Evolutionary conservation across 495 filamentous ascomycete genomes (phyloP).

Genomic region (Apiosordaria backusii): DNA sequence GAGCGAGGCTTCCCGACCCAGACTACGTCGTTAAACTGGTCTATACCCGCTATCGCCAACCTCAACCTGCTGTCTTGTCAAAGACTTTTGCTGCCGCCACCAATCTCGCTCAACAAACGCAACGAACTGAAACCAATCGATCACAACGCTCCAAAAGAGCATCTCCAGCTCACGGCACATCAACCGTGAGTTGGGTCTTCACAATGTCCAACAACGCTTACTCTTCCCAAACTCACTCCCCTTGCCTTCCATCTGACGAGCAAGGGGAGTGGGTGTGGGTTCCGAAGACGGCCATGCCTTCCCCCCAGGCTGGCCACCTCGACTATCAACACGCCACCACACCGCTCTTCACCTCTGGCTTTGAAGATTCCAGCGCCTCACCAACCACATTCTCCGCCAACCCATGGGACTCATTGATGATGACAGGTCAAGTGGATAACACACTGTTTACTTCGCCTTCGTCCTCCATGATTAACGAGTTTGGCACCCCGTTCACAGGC

Average conservation of each 20-base stretch:
- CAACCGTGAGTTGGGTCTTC: conserved; percentile 10
- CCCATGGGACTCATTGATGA: not conserved
- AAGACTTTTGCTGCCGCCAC: not conserved
- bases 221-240: conserved; percentile 9
- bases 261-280: conserved; percentile 21
- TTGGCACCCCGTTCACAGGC: not conserved
- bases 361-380: not conserved
- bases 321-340: not conserved
- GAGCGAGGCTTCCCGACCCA: conserved; percentile 14
- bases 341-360: not conserved
- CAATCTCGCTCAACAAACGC: conserved; percentile 5
- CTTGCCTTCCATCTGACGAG: conserved; percentile 10
- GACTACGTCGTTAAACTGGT: conserved; percentile 26
- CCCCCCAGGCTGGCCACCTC: conserved; percentile 1
- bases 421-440: conserved; percentile 1
- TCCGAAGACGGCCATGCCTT: conserved; percentile 7
- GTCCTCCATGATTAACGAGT: not conserved
- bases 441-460: conserved; percentile 5
- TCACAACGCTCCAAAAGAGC: conserved; percentile 8
- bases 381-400: not conserved
- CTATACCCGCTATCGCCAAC: conserved; percentile 1
- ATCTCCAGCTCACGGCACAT: conserved; percentile 10
- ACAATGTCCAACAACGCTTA: conserved; percentile 11
- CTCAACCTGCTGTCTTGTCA: not conserved
- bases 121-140: conserved; percentile 4